Evolutionary conservation across 345 rosid species (phyloP), one percentile per base, ranked within the genome.

Genomic region (Eucalyptus marginata): DNA sequence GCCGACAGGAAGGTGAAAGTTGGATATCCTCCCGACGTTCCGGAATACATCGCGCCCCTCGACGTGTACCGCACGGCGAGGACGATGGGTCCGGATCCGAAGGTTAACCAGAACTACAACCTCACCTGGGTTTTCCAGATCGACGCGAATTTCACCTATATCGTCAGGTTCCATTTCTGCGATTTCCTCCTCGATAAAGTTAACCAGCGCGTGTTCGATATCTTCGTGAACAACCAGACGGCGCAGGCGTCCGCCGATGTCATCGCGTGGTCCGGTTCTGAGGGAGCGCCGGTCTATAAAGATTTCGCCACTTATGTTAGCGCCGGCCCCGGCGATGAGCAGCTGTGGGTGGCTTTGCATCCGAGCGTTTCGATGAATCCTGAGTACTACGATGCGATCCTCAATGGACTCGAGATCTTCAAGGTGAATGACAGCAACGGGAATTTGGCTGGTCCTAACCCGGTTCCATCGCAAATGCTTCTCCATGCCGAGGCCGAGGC

Each of bases 381-480:
- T 0, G 92, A 93, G 46, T 92, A 51, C 88, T 90, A 52, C 20
- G 96, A 94, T 62, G 89, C 94, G 15, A 87, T 92, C 71, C 91
- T 95, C 36, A 95, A 91, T 85, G 96, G 96, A 47, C 58, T 95
- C 50, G 96, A 95, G 92, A 88, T 95, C 81, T 95, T 95, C 89
- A 95, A 95, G 94, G 79, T 92, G 43, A 92, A 89, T 54, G 95
- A 93, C 86, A 49, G 86, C 54, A 59, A 33, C 12, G 86, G 88
- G 43, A 94, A 89, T 89, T 90, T 95, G 90, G 96, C 97, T 13
- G 95, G 94, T 36, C 93, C 86, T 4, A 93, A 95, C 89, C 95
- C 96, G 5, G 92, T 88, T 52, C 91, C 93, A 25, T 93, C 96
- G 16, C 86, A 58, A 31, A 90, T 94, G 94, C 91, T 93, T 50